These are phyloP conservation scores for Termitomyces titanicus DNA, from an alignment of 768 basidiomycete species.

Conservation along the genomic window DNA sequence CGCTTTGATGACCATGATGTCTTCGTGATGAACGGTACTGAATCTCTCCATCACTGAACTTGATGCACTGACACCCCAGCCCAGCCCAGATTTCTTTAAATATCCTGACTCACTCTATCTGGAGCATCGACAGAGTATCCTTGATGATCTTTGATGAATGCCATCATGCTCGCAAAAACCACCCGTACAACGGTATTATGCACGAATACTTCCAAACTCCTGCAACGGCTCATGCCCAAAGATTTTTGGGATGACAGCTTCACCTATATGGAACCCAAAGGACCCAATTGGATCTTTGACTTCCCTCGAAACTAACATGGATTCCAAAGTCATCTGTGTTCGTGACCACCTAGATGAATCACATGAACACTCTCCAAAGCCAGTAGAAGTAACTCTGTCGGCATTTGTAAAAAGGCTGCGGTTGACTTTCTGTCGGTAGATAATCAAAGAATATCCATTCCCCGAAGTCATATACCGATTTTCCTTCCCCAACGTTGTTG, in stretches of 20 bases:
- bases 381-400: conserved; percentile 51
- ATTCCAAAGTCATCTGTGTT: conserved; percentile 75
- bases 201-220: conserved; percentile 55
- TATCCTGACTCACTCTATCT: conserved; percentile 76
- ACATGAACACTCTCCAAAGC: conserved; percentile 54
- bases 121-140: conserved; percentile 64
- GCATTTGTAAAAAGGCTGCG: neutral
- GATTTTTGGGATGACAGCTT: conserved; percentile 93
- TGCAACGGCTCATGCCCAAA: conserved; percentile 53
- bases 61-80: neutral
- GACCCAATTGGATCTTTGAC: conserved; percentile 61
- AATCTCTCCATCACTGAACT: neutral
- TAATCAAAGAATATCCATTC: conserved; percentile 52
- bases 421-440: conserved; percentile 29
- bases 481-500: conserved; percentile 46
- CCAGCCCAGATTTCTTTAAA: conserved; percentile 82
- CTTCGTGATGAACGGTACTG: conserved; percentile 78
- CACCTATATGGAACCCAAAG: conserved; percentile 79
- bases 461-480: conserved; percentile 48
- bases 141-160: conserved; percentile 82
- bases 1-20: conserved; percentile 67
- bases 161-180: conserved; percentile 73
- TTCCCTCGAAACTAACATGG: conserved; percentile 64
- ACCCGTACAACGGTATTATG: conserved; percentile 79
- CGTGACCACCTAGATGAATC: conserved; percentile 68